A percentile compares a stretch with the other conserved stretches of the same genome.
phyloP scores from a whole-genome alignment of 2,329 filamentous ascomycete species.

The Microsporum ferrugineum region DNA sequence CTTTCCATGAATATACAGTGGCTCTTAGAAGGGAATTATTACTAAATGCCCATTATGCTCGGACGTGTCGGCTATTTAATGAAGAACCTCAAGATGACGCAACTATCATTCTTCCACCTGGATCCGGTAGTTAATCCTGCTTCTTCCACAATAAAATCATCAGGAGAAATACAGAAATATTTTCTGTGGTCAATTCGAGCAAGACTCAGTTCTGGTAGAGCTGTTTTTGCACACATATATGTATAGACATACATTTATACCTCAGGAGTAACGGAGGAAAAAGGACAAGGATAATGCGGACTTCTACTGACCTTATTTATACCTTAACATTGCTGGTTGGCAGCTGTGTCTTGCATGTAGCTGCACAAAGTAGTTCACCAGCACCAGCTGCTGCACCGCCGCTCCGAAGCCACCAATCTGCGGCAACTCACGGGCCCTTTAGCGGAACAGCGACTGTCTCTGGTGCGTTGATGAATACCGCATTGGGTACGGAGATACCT shows the following conservation, averaged over 20 bases:
- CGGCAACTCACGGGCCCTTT: constrained; percentile 43
- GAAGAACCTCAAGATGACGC: neutral
- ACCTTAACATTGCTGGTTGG: neutral
- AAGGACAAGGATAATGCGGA: neutral
- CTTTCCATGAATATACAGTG: neutral
- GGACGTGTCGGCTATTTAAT: neutral
- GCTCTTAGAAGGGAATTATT: neutral
- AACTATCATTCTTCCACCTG: neutral
- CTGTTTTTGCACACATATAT: neutral
- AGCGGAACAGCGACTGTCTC: constrained; percentile 56
- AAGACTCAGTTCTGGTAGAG: neutral
- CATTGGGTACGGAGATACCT: constrained; percentile 48
- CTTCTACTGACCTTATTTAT: too few relatives aligned
- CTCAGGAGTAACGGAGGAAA: neutral
- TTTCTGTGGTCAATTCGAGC: neutral
- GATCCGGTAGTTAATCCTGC: neutral
- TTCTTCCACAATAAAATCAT: neutral
- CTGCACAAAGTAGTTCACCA: neutral
- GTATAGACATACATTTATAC: neutral
- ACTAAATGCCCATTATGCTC: neutral
- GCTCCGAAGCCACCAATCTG: constrained; percentile 2
- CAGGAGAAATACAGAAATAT: neutral
- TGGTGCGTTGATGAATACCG: constrained; percentile 50
- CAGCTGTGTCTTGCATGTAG: neutral
- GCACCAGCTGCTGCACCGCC: constrained; percentile 10